These are phyloP conservation scores for Tulasnella calospora DNA, from an alignment of 768 basidiomycete genomes.

Conservation along the genomic window DNA sequence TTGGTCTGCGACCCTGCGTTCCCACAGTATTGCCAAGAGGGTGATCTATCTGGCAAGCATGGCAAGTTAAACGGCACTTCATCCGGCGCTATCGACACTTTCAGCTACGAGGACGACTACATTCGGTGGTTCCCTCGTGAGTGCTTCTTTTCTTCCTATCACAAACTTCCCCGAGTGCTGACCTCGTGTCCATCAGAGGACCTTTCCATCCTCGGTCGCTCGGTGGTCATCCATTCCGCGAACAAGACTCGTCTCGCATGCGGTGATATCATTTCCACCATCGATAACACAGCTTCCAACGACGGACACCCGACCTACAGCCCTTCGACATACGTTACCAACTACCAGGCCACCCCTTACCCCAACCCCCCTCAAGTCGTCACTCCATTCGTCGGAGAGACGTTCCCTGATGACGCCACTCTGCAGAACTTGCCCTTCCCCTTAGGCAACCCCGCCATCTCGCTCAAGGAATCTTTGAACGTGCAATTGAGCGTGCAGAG, in stretches of 20 bases:
- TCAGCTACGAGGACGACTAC: background rate
- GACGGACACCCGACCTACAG: background rate
- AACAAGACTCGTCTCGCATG: conserved; percentile 23
- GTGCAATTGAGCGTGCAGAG: background rate
- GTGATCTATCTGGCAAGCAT: conserved; percentile 23
- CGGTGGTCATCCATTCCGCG: conserved; percentile 21
- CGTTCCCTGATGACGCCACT: background rate
- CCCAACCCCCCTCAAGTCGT: conserved; percentile 1
- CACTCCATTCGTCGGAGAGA: conserved; percentile 9
- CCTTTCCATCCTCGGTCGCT: conserved; percentile 23
- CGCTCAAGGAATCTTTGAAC: background rate
- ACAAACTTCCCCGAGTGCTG: background rate
- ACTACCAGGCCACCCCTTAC: background rate
- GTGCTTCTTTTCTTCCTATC: background rate
- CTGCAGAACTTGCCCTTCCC: background rate
- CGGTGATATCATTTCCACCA: conserved; percentile 15
- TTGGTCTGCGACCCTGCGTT: conserved; percentile 9
- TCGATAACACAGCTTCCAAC: background rate
- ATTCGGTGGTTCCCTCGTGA: conserved; percentile 24
- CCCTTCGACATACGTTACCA: background rate
- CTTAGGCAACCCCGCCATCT: background rate
- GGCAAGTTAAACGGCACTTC: conserved; percentile 13
- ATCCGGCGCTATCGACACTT: background rate
- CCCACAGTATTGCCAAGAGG: conserved; percentile 17
- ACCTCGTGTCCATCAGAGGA: conserved; percentile 17